Base-by-base conservation (phyloP, 2,329 filamentous ascomycete species). In the Colletotrichum sidae region DNA sequence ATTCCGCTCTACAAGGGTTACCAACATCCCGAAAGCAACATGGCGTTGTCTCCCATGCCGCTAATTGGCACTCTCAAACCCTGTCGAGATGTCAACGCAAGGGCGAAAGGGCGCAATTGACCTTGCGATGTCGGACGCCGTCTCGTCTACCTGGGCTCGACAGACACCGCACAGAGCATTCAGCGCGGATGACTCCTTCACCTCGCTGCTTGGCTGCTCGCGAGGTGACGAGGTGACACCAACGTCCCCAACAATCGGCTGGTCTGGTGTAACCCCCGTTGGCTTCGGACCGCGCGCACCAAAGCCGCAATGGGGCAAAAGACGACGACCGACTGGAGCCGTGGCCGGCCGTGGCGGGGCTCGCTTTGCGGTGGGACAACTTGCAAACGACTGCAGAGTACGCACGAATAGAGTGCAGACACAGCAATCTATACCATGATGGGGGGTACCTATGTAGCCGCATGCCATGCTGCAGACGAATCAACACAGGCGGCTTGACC, bases 241-340 rank as follows among this genome's bases (percentile, higher is more conserved):
- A n/a, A 15, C n/a, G 4, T 7, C 6, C 13, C 13, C 9, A 13
- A 41, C 6, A 41, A 41, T 9, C 38, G 9, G 38, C 38, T 5
- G 13, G 10, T 15, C 42, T 13, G 13, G 11, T 45, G 58, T 9
- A 45, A 41, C 41, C 57, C 55, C 37, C 51, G 38, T 56, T 41
- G 52, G 46, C 47, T 56, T 65, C 62, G 62, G 62, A 64, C 52
- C 46, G 62, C 62, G 62, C 62, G 58, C 62, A 65, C 46, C 52
- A 65, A 65, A 65, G 58, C 62, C 58, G 62, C 58, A 56, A 63
- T 62, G 63, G 63, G 63, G 45, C 58, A 34, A 44, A n/a, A 65
- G 55, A 51, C 51, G 62, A 62, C 57, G 62, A 57, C 63, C 63
- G 63, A 66, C 63, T 66, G 47, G 63, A 66, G 63, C 63, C 63